phyloP scores from a whole-genome alignment of 2,329 filamentous ascomycete genomes.

The Fusarium piperis region DNA sequence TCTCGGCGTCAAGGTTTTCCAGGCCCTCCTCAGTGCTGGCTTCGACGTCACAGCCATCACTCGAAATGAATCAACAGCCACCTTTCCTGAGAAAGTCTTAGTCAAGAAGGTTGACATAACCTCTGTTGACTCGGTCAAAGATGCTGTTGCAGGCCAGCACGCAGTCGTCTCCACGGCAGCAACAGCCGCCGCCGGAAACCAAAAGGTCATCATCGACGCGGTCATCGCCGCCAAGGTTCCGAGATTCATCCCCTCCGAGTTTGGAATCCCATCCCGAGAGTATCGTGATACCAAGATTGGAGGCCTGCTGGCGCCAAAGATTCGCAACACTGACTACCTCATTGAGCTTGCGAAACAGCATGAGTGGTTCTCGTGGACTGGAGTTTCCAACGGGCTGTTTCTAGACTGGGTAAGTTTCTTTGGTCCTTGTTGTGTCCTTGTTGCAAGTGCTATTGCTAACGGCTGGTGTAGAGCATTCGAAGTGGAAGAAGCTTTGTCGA shows the following conservation, averaged over 20 bases:
- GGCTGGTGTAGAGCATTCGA: background rate
- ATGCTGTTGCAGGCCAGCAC: background rate
- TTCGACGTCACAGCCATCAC: background rate
- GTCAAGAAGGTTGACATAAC: background rate
- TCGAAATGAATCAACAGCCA: background rate
- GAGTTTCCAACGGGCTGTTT: background rate
- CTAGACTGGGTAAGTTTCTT: background rate
- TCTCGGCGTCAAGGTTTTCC: background rate
- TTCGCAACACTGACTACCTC: background rate
- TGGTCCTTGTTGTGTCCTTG: background rate
- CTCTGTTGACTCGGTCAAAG: background rate
- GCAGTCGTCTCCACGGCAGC: background rate
- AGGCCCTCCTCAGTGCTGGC: background rate
- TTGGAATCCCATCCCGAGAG: background rate
- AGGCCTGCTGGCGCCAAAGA: background rate
- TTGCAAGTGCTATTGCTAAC: background rate
- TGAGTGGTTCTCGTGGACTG: background rate
- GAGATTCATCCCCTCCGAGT: background rate
- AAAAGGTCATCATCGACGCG: background rate
- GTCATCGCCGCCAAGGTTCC: background rate
- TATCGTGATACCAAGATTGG: conserved; percentile 6
- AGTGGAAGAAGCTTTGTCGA: background rate
- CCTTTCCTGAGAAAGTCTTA: background rate
- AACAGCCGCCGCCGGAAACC: background rate
- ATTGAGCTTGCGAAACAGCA: background rate